Percentiles rank a stretch among this genome's conserved stretches.
These are phyloP conservation scores for Quercus rubra DNA, from an alignment of 306 rosid genomes.

Conservation along the genomic window DNA sequence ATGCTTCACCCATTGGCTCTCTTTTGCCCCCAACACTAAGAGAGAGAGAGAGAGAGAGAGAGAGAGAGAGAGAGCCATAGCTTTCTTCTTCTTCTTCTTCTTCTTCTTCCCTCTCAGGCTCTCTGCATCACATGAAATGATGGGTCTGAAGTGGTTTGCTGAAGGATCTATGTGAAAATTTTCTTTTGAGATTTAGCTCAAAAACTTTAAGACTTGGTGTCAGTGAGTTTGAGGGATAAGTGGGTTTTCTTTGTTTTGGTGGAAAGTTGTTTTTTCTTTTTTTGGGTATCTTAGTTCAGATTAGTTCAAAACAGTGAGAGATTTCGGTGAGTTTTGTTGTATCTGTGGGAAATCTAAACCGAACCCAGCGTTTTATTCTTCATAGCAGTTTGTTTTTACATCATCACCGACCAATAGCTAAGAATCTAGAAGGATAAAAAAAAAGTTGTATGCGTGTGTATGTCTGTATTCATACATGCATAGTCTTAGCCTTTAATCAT, in stretches of 20 bases:
- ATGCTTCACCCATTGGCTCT: constrained; percentile 2
- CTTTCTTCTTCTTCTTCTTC: neutral
- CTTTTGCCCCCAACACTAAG: neutral
- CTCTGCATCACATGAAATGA: neutral
- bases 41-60: constrained; percentile 4
- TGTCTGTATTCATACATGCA: neutral
- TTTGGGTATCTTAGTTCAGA: neutral
- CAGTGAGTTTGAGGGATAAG: neutral
- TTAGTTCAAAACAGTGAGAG: neutral
- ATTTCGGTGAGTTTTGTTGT: constrained; percentile 13
- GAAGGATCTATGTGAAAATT: neutral
- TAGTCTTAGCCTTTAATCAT: neutral
- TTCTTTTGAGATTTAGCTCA: neutral
- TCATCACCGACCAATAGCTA: constrained; percentile 18
- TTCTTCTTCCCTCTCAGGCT: neutral
- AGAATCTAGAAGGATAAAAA: constrained; percentile 8
- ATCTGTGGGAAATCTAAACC: neutral
- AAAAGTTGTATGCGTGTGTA: constrained; percentile 15
- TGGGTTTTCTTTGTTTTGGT: neutral
- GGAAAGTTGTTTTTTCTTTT: neutral
- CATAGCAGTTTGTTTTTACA: constrained; percentile 4
- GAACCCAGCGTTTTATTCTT: neutral
- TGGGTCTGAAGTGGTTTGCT: neutral
- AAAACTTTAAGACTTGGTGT: neutral
- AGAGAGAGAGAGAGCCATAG: constrained; percentile 3